Conservation (phyloP, 805 yeast genomes). For the Yamadazyma sp. region DNA sequence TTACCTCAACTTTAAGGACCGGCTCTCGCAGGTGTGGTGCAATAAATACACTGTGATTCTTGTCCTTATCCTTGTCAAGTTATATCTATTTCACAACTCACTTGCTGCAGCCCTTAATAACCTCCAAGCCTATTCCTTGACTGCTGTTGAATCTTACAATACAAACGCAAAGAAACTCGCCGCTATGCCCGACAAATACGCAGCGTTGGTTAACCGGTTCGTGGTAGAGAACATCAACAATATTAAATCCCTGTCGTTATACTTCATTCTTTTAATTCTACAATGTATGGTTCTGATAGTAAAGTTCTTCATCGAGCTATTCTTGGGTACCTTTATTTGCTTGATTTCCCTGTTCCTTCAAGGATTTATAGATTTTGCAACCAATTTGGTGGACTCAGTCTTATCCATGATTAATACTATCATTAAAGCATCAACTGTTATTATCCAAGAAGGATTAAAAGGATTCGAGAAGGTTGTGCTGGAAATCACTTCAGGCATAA, state of each 20-base stretch:
- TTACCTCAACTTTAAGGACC: slow-evolving; percentile 22
- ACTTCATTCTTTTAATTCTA: slow-evolving; percentile 8
- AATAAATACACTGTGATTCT: slow-evolving; percentile 62
- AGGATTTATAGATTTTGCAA: slow-evolving; percentile 69
- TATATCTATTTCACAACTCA: slow-evolving; percentile 55
- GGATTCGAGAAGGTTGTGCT: slow-evolving; percentile 7
- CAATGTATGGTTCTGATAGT: slow-evolving; percentile 47
- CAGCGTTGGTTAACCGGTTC: slow-evolving; percentile 9
- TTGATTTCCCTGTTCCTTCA: slow-evolving; percentile 70
- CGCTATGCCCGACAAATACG: slow-evolving; percentile 10
- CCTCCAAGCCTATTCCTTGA: slow-evolving; percentile 3
- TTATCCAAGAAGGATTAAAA: slow-evolving; percentile 12
- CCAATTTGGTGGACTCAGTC: slow-evolving; percentile 69
- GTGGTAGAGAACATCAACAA: slow-evolving; percentile 6
- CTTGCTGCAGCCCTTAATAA: slow-evolving; percentile 15
- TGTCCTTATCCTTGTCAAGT: slow-evolving; percentile 56
- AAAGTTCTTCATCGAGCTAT: slow-evolving; percentile 65
- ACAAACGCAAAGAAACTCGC: background rate
- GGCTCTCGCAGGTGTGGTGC: slow-evolving; percentile 61
- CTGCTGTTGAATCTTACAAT: slow-evolving; percentile 8
- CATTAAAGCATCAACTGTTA: slow-evolving; percentile 37
- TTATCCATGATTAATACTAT: slow-evolving; percentile 58
- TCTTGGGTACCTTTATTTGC: slow-evolving; percentile 87
- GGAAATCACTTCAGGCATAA: slow-evolving; percentile 12
- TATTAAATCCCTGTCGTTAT: slow-evolving; percentile 10